Base-by-base conservation (phyloP, 768 basidiomycete genomes). In the Lactarius vividus region DNA sequence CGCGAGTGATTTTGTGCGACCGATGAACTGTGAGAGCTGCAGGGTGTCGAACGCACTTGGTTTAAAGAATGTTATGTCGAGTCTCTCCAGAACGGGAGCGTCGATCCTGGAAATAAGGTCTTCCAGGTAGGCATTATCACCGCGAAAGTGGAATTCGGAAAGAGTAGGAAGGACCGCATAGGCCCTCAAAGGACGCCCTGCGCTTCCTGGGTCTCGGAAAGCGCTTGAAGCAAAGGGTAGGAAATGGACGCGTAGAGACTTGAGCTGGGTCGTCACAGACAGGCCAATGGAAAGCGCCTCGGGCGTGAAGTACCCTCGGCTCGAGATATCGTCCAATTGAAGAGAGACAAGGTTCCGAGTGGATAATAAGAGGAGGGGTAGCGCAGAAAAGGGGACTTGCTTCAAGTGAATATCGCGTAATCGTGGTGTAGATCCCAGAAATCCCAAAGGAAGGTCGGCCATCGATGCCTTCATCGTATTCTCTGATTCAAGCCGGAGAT, bases 271-370 rank as follows among this genome's bases (percentile, higher is more conserved):
- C 35, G 56, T 44, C 42, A 33, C 33, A 18, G 62, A 46, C 18
- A 63, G n/a, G 26, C 44, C 10, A 46, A 44, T 37, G 33, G 55
- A 42, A 13, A 63, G 55, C 31, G 28, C 28, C 26, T 57, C 42
- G 4, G 33, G 42, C 9, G 61, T 44, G n/a, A 62, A 56, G n/a
- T 39, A 56, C 26, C 42, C 56, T 15, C 16, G 57, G 20, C 23
- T n/a, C 35, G 62, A 44, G 23, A 57, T 29, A 11, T 26, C 23
- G 11, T 49, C 56, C 9, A 63, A 56, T 8, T 35, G 62, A 57
- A 63, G 62, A 44, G 62, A 63, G 26, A 18, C 23, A 33, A 63
- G 26, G 56, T 57, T 23, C 18, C 26, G 62, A 15, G 62, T 57
- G 3, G 56, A 57, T 29, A 57, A 57, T 37, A 63, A 33, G 33